These are phyloP conservation scores for Monilinia aucupariae DNA, from an alignment of 2,329 filamentous ascomycete genomes.

Conservation along the genomic window DNA sequence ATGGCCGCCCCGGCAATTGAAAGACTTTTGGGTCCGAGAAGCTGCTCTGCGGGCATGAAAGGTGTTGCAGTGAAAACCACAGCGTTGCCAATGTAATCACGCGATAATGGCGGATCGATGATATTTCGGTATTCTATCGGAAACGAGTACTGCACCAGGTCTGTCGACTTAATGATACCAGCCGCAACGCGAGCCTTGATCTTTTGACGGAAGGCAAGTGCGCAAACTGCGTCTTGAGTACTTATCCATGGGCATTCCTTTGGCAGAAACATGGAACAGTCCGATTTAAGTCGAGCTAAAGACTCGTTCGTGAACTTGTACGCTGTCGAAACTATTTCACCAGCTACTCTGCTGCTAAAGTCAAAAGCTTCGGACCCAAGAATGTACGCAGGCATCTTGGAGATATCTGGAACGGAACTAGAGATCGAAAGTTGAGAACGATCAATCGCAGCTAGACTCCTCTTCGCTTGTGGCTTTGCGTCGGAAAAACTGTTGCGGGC, in stretches of 20 bases:
- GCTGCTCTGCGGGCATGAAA: neutral
- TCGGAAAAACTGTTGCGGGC: neutral
- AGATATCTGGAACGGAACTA: neutral
- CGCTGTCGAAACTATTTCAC: neutral
- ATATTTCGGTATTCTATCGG: neutral
- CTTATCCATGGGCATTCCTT: neutral
- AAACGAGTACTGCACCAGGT: neutral
- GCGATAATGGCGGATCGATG: neutral
- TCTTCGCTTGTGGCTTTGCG: neutral
- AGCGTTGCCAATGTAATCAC: neutral
- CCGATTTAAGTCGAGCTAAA: neutral
- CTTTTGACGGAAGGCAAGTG: neutral
- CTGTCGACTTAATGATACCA: neutral
- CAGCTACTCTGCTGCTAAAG: neutral
- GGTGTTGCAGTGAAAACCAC: neutral
- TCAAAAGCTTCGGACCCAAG: neutral
- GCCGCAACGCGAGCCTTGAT: neutral
- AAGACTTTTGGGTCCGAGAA: neutral
- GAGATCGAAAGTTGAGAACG: neutral
- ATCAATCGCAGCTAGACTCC: neutral
- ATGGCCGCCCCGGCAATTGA: neutral
- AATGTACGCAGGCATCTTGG: neutral
- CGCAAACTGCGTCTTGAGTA: neutral
- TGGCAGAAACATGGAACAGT: neutral
- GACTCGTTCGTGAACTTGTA: neutral